Conservation (phyloP, 140 eudicot species). For the Stevia rebaudiana region DNA sequence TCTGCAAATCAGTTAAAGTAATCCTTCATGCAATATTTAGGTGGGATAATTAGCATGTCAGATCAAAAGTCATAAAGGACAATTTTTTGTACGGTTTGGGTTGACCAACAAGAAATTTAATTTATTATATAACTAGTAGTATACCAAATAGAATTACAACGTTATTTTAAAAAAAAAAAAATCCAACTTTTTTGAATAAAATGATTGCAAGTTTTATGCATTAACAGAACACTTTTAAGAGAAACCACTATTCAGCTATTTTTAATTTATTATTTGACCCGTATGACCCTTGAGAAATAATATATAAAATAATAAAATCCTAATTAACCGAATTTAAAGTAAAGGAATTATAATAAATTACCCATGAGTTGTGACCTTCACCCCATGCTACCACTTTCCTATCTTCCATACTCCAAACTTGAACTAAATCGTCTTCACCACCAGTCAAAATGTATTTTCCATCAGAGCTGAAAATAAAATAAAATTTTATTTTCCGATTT, state of each 20-base stretch:
- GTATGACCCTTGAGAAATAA: too few relatives aligned
- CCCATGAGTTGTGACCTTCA: slow-evolving; percentile 96
- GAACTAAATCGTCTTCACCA: slow-evolving; percentile 91
- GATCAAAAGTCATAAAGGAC: background rate
- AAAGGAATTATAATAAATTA: slow-evolving; percentile 18
- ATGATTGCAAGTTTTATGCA: background rate
- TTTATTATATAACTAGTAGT: background rate
- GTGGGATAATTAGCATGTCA: background rate
- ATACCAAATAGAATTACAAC: background rate
- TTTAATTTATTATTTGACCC: background rate
- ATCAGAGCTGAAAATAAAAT: slow-evolving; percentile 46
- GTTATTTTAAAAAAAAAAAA: background rate
- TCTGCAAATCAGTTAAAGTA: slow-evolving; percentile 39
- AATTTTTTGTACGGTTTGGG: background rate
- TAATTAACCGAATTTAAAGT: background rate
- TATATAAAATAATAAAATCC: too few relatives aligned
- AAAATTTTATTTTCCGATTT: background rate
- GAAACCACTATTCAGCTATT: background rate
- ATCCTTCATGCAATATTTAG: background rate
- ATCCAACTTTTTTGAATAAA: background rate
- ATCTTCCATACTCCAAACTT: slow-evolving; percentile 95
- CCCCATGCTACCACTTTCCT: slow-evolving; percentile 93
- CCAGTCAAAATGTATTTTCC: slow-evolving; percentile 82
- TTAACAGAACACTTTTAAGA: background rate
- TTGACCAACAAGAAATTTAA: background rate